Base-by-base conservation (phyloP, 495 filamentous ascomycete genomes). In the Neurospora sp. region DNA sequence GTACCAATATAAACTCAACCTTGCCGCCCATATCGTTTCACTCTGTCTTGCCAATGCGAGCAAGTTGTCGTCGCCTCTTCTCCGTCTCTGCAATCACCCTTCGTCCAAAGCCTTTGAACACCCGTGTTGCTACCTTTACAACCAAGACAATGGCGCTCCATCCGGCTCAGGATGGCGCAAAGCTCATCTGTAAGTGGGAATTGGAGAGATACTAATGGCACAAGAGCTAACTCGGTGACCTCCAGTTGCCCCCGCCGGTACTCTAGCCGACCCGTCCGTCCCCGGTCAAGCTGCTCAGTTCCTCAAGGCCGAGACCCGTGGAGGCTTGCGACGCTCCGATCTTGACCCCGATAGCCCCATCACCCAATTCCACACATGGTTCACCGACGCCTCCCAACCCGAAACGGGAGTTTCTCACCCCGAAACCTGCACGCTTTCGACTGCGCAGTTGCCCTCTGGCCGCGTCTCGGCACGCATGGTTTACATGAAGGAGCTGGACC, bases 301-400 rank as follows among this genome's bases (percentile, higher is more conserved):
- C 80, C 85, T 83, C 39, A 86, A 85, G 77, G 72, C 78, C 59
- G 78, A 80, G 66, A 76, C 69, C 18, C 38, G 35, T 31, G 87
- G 84, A 76, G 79, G 83, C 4, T 87, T 93, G 69, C 79, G 83
- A 39, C 83, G 83, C 76, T 75, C 78, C 10, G 83, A 90, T 74
- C 88, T 93, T 48, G 78, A 86, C 72, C 75, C 83, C 20, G 66
- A 83, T 8, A 82, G 81, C 77, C 93, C 96, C 5, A 84, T 95
- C 73, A 85, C 85, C 71, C 95, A 97, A 81, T 98, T 98, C 85
- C 88, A 97, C 82, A 80, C 81, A 75, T 98, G 95, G 94, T 98
- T 94, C 87, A 85, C 85, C 11, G 85, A 88, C 73, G 92, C 94
- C 0, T 89, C 90, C 73, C 79, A 85, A 16, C 77, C 74, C 75